phyloP scores from a whole-genome alignment of 1,284 basidiomycete genomes.

The Phellopilus nigrolimitatus region DNA sequence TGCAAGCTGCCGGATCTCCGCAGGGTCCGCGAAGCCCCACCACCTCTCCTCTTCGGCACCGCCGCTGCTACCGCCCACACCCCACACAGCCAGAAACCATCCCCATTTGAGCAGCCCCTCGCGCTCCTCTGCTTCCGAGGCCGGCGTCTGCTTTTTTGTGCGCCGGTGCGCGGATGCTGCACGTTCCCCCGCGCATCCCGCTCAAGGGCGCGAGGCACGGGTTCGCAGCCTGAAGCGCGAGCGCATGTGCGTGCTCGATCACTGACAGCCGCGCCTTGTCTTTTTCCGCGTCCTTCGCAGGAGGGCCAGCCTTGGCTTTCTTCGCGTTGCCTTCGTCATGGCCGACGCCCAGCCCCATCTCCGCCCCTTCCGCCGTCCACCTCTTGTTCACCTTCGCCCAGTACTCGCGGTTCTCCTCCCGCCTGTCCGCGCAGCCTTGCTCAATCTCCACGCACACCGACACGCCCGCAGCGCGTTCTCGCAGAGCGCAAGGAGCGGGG shows the following conservation, averaged over 20 bases:
- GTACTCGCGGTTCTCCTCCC: constrained; percentile 45
- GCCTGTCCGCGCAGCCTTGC: constrained; percentile 45
- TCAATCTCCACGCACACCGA: constrained; percentile 56
- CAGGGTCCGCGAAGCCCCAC: constrained; percentile 70
- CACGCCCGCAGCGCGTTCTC: constrained; percentile 42
- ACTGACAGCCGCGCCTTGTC: constrained; percentile 24
- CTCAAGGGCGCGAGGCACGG: constrained; percentile 35
- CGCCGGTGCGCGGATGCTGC: constrained; percentile 29
- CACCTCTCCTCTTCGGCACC: constrained; percentile 34
- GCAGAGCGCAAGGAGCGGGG: constrained; percentile 55
- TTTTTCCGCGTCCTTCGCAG: constrained; percentile 1
- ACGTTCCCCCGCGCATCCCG: constrained; percentile 34
- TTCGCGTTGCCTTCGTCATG: neutral
- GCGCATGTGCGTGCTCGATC: constrained; percentile 30
- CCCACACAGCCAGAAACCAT: constrained; percentile 72
- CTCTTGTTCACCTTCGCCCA: constrained; percentile 45
- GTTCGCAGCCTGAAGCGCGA: constrained; percentile 26
- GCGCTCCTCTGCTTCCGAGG: constrained; percentile 43
- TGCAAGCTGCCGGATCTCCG: constrained; percentile 59
- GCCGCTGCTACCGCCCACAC: constrained; percentile 38
- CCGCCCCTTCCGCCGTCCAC: constrained; percentile 38
- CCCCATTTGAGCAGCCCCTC: constrained; percentile 53
- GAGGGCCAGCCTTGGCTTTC: constrained; percentile 3
- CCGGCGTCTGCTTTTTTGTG: constrained; percentile 28
- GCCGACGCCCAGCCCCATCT: constrained; percentile 29